These are phyloP conservation scores for Coemansia sp. DNA, from an alignment of 192 early-diverging fungal species.

Conservation along the genomic window DNA sequence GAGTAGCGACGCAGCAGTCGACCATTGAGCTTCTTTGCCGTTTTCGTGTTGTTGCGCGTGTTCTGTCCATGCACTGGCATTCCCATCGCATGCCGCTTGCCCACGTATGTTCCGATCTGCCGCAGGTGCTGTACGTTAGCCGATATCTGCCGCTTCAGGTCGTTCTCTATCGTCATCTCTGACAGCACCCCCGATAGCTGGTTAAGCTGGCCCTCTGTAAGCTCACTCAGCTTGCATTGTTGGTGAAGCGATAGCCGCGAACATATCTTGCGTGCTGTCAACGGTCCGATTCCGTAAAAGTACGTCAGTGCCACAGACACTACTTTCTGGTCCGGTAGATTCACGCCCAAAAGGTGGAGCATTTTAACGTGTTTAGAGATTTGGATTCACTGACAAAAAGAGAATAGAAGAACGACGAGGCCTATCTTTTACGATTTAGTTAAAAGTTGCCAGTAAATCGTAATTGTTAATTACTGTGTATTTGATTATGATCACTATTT, in stretches of 20 bases:
- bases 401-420: not conserved
- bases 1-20: conserved; percentile 52
- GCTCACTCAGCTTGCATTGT: conserved; percentile 81
- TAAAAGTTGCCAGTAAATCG: too few relatives aligned
- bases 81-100: conserved; percentile 81
- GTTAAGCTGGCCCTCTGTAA: conserved; percentile 85
- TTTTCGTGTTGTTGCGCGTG: conserved; percentile 83
- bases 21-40: conserved; percentile 82
- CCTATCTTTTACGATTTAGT: too few relatives aligned
- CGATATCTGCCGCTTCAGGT: conserved; percentile 67
- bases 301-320: conserved; percentile 80
- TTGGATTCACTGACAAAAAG: not conserved
- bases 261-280: conserved; percentile 73
- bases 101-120: conserved; percentile 73
- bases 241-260: conserved; percentile 81
- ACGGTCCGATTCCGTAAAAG: conserved; percentile 89
- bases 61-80: conserved; percentile 88
- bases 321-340: conserved; percentile 87
- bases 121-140: conserved; percentile 74
- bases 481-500: too few relatives aligned
- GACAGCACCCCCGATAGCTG: conserved; percentile 82
- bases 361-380: conserved; percentile 33
- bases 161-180: conserved; percentile 84
- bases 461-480: too few relatives aligned
- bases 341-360: conserved; percentile 92